Conservation (phyloP, 1,284 basidiomycete species). For the Termitomyces sp. region DNA sequence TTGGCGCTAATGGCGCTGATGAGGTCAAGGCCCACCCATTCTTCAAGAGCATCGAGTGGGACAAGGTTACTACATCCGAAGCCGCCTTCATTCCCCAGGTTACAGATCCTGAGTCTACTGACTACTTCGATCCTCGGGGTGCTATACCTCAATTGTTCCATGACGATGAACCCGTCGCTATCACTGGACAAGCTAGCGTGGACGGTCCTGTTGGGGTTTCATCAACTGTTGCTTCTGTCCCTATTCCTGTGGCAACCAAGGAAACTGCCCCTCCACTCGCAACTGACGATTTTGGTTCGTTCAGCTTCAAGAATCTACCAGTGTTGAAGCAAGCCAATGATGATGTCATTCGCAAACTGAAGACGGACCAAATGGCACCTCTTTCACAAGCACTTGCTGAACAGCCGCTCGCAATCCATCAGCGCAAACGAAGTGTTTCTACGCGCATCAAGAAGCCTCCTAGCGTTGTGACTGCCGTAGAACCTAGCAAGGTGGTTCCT, state of each 20-base stretch:
- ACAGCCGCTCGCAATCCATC: constrained; percentile 42
- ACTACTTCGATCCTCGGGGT: constrained; percentile 97
- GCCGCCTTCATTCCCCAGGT: constrained; percentile 96
- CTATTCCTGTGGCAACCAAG: constrained; percentile 42
- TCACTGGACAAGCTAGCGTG: constrained; percentile 40
- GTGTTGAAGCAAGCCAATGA: constrained; percentile 98
- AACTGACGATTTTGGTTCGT: constrained; percentile 93
- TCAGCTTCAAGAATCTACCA: constrained; percentile 97
- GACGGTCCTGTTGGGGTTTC: constrained; percentile 42
- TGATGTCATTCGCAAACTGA: constrained; percentile 94
- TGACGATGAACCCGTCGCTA: constrained; percentile 65
- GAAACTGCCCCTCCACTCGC: constrained; percentile 46
- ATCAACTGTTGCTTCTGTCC: constrained; percentile 39
- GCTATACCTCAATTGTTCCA: constrained; percentile 86
- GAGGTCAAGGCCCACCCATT: constrained; percentile 94
- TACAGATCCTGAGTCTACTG: constrained; percentile 94
- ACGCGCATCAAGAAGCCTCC: constrained; percentile 74
- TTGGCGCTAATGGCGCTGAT: constrained; percentile 85
- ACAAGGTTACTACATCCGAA: constrained; percentile 80
- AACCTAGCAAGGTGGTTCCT: constrained; percentile 44
- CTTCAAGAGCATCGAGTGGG: constrained; percentile 91
- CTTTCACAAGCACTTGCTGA: constrained; percentile 70
- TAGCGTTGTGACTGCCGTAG: constrained; percentile 65
- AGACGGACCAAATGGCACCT: constrained; percentile 75
- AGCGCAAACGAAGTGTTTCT: constrained; percentile 69